These are phyloP conservation scores for Pseudoperonospora humuli DNA, from an alignment of 352 stramenopile genomes.

Conservation along the genomic window DNA sequence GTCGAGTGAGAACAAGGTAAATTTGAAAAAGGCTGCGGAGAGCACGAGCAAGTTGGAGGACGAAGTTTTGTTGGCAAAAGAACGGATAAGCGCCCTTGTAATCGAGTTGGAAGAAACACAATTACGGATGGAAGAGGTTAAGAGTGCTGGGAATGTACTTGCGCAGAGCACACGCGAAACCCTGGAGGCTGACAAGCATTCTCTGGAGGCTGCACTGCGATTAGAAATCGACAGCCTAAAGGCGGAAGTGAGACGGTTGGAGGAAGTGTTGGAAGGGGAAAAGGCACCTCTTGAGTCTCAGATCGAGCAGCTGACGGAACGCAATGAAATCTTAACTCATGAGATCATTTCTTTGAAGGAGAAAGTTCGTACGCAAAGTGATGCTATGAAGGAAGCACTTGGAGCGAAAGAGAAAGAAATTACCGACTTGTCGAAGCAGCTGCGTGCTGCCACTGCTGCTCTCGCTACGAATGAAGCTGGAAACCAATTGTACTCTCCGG, in stretches of 20 bases:
- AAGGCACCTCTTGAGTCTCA: conserved; percentile 28
- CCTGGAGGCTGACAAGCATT: conserved; percentile 26
- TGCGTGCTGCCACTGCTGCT: conserved; percentile 34
- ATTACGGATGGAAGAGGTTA: conserved; percentile 20
- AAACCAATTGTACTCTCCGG: conserved; percentile 15
- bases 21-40: conserved; percentile 41
- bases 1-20: conserved; percentile 53
- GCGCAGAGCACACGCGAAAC: conserved; percentile 18
- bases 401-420: conserved; percentile 50
- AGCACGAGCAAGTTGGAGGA: conserved; percentile 39
- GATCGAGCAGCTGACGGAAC: conserved; percentile 26
- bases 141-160: conserved; percentile 9
- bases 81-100: conserved; percentile 30
- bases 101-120: conserved; percentile 23
- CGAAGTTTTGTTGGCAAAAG: conserved; percentile 32
- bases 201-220: conserved; percentile 14
- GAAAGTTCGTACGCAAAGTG: conserved; percentile 28
- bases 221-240: conserved; percentile 28
- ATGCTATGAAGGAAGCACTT: conserved; percentile 34
- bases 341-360: conserved; percentile 31
- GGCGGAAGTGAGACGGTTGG: conserved; percentile 25
- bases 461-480: conserved; percentile 17
- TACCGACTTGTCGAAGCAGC: conserved; percentile 33
- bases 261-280: conserved; percentile 16
- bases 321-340: conserved; percentile 26